Percentiles rank a stretch among this genome's conserved stretches.
Conservation (phyloP, 2,329 filamentous ascomycete species). For the Calonectria hawksworthii region DNA sequence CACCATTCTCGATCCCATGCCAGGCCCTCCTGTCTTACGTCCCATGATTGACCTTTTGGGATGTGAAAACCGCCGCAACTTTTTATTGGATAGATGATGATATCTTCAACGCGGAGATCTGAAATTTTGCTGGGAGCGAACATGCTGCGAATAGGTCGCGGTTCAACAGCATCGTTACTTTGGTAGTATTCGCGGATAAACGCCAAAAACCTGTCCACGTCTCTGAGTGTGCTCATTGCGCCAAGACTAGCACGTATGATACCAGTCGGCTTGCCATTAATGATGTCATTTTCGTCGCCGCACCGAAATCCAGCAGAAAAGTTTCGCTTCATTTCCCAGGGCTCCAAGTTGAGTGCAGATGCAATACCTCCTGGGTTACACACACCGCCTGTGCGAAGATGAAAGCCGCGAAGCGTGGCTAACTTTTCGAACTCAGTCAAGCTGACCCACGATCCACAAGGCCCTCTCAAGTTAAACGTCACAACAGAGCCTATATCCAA, state of each 20-base stretch:
- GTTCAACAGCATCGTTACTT: neutral
- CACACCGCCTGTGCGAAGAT: neutral
- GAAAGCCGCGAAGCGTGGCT: neutral
- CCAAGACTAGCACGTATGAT: neutral
- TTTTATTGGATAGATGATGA: conserved; percentile 92
- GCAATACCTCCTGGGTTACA: neutral
- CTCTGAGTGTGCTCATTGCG: neutral
- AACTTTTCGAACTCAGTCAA: neutral
- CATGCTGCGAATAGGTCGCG: neutral
- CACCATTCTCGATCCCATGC: conserved; percentile 99
- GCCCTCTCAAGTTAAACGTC: neutral
- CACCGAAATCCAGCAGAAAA: neutral
- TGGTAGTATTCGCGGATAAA: neutral
- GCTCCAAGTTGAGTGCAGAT: neutral
- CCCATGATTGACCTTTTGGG: conserved; percentile 76
- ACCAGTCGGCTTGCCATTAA: neutral
- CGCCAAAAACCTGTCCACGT: neutral
- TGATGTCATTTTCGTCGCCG: neutral
- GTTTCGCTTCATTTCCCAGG: neutral
- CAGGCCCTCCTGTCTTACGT: conserved; percentile 84
- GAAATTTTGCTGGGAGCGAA: neutral
- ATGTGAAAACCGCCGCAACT: conserved; percentile 87
- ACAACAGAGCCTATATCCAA: neutral
- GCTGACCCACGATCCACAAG: neutral
- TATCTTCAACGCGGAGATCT: conserved; percentile 64